Base-by-base conservation (phyloP, 495 filamentous ascomycete genomes). In the Aspergillus cristatus region DNA sequence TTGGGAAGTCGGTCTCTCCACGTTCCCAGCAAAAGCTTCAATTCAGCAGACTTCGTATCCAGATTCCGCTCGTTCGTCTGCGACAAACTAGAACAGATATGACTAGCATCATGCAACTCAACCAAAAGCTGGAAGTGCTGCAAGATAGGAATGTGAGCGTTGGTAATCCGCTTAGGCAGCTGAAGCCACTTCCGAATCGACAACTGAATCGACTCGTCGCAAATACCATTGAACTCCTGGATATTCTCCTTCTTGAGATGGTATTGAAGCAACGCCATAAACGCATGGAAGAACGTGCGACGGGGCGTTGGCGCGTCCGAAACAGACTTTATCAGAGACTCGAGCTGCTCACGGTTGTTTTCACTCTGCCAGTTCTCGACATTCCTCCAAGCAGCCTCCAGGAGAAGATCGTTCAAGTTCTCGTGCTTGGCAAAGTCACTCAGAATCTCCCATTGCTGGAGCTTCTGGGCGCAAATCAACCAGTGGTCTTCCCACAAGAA, bases 401-500 rank as follows among this genome's bases (percentile, higher is more conserved):
- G 64, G 14, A 94, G 75, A n/a, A 99, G 76, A 51, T 99, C 93
- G 54, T 96, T 95, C 58, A 93, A 81, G 48, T 97, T 99, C 51
- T 99, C 93, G 42, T 97, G 90, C 58, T 97, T 97, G n/a, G 93
- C 89, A 45, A 94, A 97, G 45, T 99, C 93, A 37, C 81, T 83
- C 18, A 99, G 62, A 38, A 99, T 84, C 38, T 99, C 93, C 93
- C 93, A 99, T 46, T 97, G 93, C 54, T 99, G 93, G 26, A 99
- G 74, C 65, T 97, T 99, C 61, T 97, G 86, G 2, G 90, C 91
- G 54, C 93, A 97, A 28, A 93, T 72, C 24, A 97, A 75, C 93
- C 93, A 99, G 47, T 99, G 93, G 58, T 99, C 93, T 61, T 99
- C 93, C 93, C 93, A 99, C 1, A 99, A 72, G 76, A 91, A 94